Evolutionary conservation across 2,329 filamentous ascomycete genomes (phyloP), one percentile per base, ranked within the genome.

Genomic region (Claviceps fusiformis): DNA sequence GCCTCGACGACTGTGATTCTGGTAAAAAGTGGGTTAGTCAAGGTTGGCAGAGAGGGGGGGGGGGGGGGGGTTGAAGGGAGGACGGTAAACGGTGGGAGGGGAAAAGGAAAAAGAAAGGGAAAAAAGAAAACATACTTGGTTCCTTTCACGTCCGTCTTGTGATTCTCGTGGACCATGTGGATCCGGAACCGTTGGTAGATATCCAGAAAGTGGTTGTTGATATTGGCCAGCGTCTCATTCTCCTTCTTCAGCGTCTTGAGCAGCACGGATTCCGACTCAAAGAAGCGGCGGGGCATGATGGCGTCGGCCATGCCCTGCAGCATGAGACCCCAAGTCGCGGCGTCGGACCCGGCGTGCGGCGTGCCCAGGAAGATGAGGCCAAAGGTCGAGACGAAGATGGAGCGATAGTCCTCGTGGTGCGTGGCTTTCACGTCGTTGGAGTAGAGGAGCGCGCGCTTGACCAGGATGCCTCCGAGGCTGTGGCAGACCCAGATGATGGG

Each of bases 401-500:
- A 84, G 24, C 85, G 78, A 41, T 82, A 75, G 55, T 85, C 77
- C 57, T 87, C 80, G 43, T 82, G 78, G 60, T 81, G 76, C 55
- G 78, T 75, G 45, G 75, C 76, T 8, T 73, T 75, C 13, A 86
- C 65, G 61, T 82, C 83, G 60, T 80, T 78, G 49, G 83, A 85
- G 64, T 86, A 82, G 52, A 86, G 75, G 50, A 90, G 70, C 1
- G 84, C 82, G 50, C 83, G 75, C 67, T 90, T 90, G 53, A 86
- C 77, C 2, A 90, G 71, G 57, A 89, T 80, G 7, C 86, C 87
- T 4, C 86, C 87, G 2, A 90, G 72, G 53, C 84, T 87, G 67
- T 90, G 86, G 52, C 79, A 85, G 41, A 90, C 79, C 74, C 86
- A 91, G 58, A 91, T 83, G 61, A 91, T 87, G 5, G 86, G 84